Conservation (phyloP, 164 flowering plant genomes). For the Brasenia schreberi region DNA sequence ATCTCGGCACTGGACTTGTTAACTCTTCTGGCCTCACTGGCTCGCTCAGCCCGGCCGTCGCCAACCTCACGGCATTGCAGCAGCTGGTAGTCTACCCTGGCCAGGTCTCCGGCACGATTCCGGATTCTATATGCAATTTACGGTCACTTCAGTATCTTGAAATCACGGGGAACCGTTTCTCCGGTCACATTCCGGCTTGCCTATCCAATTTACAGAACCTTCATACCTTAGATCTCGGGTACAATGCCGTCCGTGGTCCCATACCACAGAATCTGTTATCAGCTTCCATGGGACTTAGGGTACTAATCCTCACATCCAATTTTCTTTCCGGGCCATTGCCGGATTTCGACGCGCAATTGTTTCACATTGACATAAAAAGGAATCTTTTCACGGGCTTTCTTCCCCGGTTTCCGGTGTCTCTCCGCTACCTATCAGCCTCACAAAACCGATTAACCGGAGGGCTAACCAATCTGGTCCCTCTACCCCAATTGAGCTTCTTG, state of each 20-base stretch:
- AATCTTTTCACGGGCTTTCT: conserved; percentile 35
- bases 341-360: conserved; percentile 14
- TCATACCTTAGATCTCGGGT: conserved; percentile 64
- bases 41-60: conserved; percentile 29
- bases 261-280: conserved; percentile 25
- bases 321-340: conserved; percentile 30
- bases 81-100: conserved; percentile 60
- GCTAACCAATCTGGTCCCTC: conserved; percentile 21
- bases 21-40: conserved; percentile 54
- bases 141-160: conserved; percentile 48
- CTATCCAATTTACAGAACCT: conserved; percentile 24
- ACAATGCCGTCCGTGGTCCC: conserved; percentile 41
- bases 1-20: conserved; percentile 50
- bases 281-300: conserved; percentile 19
- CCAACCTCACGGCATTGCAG: conserved; percentile 32
- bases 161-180: conserved; percentile 41
- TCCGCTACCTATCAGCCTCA: conserved; percentile 54
- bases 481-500: conserved; percentile 34
- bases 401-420: conserved; percentile 32
- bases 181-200: conserved; percentile 40
- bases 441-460: conserved; percentile 44
- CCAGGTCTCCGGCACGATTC: conserved; percentile 51
- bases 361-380: conserved; percentile 40
- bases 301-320: conserved; percentile 36
- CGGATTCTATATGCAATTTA: conserved; percentile 32